Conservation (phyloP, 2,329 filamentous ascomycete genomes). For the Fusarium sp. region DNA sequence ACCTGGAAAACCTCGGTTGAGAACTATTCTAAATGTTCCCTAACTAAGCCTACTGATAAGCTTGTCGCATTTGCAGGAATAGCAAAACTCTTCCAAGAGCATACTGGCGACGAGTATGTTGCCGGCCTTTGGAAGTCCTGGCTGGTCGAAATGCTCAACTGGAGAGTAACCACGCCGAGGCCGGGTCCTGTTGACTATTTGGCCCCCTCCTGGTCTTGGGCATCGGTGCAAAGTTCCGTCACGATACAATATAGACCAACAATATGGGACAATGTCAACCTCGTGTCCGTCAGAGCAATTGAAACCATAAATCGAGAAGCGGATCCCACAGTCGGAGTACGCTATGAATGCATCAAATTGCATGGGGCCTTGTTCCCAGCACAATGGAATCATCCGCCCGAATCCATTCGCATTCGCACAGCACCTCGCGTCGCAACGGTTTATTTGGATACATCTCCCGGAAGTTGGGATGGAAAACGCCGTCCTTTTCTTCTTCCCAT, state of each 20-base stretch:
- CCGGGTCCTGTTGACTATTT: neutral
- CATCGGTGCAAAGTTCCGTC: neutral
- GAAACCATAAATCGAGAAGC: neutral
- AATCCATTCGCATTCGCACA: neutral
- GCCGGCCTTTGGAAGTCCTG: neutral
- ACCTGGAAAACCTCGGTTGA: neutral
- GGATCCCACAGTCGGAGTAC: neutral
- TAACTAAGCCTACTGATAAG: neutral
- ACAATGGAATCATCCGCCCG: neutral
- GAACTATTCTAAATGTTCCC: neutral
- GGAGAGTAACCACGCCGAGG: neutral
- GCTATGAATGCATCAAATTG: neutral
- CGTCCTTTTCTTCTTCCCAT: neutral
- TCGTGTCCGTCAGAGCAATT: neutral
- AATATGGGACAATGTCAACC: accelerated
- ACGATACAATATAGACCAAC: neutral
- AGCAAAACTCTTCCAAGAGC: neutral
- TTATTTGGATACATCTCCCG: neutral
- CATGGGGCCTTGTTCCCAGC: neutral
- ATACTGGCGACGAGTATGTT: neutral
- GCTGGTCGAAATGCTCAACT: neutral
- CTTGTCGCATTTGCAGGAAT: neutral
- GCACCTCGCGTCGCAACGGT: neutral
- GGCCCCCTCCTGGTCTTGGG: neutral
- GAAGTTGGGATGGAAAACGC: too few species aligned